Conservation (phyloP, 805 yeast genomes). For the Ogataea ganodermae region DNA sequence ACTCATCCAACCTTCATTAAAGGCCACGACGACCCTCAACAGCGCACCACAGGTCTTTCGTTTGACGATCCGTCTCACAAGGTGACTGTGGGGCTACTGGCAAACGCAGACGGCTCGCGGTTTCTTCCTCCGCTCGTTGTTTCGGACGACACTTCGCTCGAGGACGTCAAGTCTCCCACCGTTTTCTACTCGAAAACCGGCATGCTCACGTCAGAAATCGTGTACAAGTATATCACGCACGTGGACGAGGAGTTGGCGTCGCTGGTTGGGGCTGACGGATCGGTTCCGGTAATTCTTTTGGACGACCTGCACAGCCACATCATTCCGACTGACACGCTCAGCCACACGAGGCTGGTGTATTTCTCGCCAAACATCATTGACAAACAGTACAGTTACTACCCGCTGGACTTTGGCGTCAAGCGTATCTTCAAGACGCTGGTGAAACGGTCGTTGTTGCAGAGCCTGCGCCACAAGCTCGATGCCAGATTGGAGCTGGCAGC, state of each 20-base stretch:
- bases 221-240: conserved; percentile 26
- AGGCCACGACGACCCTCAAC: conserved; percentile 11
- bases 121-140: conserved; percentile 33
- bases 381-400: conserved; percentile 26
- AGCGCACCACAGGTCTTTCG: conserved; percentile 12
- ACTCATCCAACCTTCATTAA: conserved; percentile 23
- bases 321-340: conserved; percentile 33
- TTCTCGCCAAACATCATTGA: conserved; percentile 25
- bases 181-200: conserved; percentile 28
- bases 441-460: conserved; percentile 24
- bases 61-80: conserved; percentile 20
- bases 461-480: conserved; percentile 10
- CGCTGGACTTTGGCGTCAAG: conserved; percentile 37
- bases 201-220: conserved; percentile 29
- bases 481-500: neutral
- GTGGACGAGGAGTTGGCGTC: conserved; percentile 18
- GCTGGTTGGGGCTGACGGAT: conserved; percentile 11
- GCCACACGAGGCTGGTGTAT: conserved; percentile 34
- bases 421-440: conserved; percentile 36
- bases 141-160: conserved; percentile 20
- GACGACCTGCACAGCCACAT: conserved; percentile 41
- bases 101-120: conserved; percentile 33
- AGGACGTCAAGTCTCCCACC: conserved; percentile 13
- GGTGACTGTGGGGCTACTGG: conserved; percentile 30
- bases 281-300: conserved; percentile 32